Percentiles rank a stretch among this genome's conserved stretches.
phyloP scores from a whole-genome alignment of 345 rosid species.

The Rhodomyrtus tomentosa region DNA sequence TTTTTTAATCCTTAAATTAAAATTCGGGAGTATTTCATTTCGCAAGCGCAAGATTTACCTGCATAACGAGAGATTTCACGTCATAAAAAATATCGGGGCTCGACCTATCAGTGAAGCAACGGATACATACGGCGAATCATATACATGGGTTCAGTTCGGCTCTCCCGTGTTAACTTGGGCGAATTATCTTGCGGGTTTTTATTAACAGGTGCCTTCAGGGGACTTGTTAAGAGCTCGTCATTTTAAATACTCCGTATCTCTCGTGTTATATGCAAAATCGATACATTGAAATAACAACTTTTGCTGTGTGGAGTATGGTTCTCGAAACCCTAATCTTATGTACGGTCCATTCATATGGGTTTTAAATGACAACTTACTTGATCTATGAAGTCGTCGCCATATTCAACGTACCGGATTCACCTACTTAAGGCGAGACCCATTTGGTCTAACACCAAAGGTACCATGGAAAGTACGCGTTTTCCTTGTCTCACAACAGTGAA shows the following conservation, averaged over 20 bases:
- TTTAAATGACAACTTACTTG: neutral
- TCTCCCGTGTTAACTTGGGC: neutral
- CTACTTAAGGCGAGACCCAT: neutral
- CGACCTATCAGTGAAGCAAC: neutral
- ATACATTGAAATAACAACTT: neutral
- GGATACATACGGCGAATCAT: rapidly evolving
- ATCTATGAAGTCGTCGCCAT: neutral
- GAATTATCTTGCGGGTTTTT: neutral
- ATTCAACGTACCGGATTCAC: neutral
- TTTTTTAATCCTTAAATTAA: neutral
- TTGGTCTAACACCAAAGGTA: neutral
- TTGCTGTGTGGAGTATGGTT: neutral
- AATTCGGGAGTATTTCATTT: neutral
- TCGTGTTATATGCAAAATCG: neutral
- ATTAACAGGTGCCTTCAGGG: neutral
- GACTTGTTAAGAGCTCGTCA: rapidly evolving
- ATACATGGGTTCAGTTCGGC: neutral
- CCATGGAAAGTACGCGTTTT: no score
- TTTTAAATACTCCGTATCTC: neutral
- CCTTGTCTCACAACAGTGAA: no score
- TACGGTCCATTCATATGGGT: neutral
- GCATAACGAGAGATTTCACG: neutral
- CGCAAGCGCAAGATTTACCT: neutral
- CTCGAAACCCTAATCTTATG: neutral
- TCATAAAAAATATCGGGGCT: neutral